phyloP scores from a whole-genome alignment of 345 rosid genomes.

The Pistacia atlantica region DNA sequence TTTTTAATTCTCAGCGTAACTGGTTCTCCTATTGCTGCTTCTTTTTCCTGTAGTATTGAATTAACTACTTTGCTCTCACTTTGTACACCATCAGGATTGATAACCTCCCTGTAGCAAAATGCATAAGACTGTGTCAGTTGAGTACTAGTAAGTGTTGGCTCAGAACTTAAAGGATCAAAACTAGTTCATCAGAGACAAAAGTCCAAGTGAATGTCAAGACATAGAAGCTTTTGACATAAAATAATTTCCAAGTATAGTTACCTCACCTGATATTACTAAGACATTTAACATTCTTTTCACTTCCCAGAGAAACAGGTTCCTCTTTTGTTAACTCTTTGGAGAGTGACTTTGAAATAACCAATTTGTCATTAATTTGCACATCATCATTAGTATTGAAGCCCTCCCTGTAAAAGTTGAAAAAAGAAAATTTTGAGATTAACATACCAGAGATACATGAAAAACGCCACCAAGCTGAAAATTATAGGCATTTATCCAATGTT shows the following conservation, averaged over 20 bases:
- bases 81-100: slow-evolving; percentile 28
- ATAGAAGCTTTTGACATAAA: slow-evolving; percentile 3
- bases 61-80: slow-evolving; percentile 33
- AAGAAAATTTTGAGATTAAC: neutral
- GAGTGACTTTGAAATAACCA: slow-evolving; percentile 23
- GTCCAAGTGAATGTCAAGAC: neutral
- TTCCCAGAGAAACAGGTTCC: slow-evolving; percentile 33
- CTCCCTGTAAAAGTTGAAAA: slow-evolving; percentile 32
- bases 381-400: slow-evolving; percentile 21
- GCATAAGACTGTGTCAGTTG: slow-evolving; percentile 11
- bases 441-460: neutral
- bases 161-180: slow-evolving; percentile 5
- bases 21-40: slow-evolving; percentile 34
- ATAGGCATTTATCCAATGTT: neutral
- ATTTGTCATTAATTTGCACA: slow-evolving; percentile 34
- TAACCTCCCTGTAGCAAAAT: slow-evolving; percentile 31
- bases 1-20: slow-evolving; percentile 33
- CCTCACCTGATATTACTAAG: slow-evolving; percentile 38
- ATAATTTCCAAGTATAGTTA: slow-evolving; percentile 3
- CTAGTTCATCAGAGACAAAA: neutral
- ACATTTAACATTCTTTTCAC: slow-evolving; percentile 30
- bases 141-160: neutral
- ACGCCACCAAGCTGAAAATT: neutral
- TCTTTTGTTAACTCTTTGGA: slow-evolving; percentile 18
- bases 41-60: slow-evolving; percentile 39